Evolutionary conservation across 1,284 basidiomycete genomes (phyloP), one percentile per base, ranked within the genome.

Genomic region (Cryptococcus neoformans): DNA sequence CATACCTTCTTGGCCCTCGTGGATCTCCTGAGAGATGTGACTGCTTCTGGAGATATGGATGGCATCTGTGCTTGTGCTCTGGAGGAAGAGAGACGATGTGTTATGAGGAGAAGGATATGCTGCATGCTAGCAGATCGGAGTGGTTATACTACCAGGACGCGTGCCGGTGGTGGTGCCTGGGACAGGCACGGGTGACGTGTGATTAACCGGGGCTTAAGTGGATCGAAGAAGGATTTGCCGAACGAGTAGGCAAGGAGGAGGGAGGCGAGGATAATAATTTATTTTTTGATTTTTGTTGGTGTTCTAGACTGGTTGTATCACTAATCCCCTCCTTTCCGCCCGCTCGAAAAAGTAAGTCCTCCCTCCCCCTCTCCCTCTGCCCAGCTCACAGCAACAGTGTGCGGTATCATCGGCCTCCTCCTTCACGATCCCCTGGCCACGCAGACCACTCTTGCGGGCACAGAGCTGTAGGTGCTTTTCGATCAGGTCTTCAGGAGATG

Each of bases 391-490:
- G 3, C 40, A 16, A 16, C 53, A 72, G 70, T 94, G 91, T 95
- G 91, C 77, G 91, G 91, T 63, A 90, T 94, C 70, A 82, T 93
- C 63, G 92, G 90, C 68, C 80, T 94, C 41, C 82, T 94, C 51
- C 81, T 90, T 56, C 87, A 90, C 73, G 89, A 93, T 74, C 80
- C 88, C 34, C 58, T 76, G 47, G 80, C 79, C 49, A 77, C 85
- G 71, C 86, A 92, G 74, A 77, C 75, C 28, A 68, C 66, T 21
- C 65, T 69, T 35, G 88, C 86, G 46, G 92, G 90, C 36, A 74
- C 85, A 28, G 92, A 95, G 77, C 92, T 95, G 72, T 87, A 58
- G 56, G 59, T 56, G 70, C 56, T 38, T 35, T 37, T 14, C 4
- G 28, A 36, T 6, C 34, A 21, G 9, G 2, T 11, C 35, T 16